Percentiles rank a stretch among this genome's conserved stretches.
Evolutionary conservation across 768 basidiomycete genomes (phyloP).

Genomic region (Auricularia cornea): DNA sequence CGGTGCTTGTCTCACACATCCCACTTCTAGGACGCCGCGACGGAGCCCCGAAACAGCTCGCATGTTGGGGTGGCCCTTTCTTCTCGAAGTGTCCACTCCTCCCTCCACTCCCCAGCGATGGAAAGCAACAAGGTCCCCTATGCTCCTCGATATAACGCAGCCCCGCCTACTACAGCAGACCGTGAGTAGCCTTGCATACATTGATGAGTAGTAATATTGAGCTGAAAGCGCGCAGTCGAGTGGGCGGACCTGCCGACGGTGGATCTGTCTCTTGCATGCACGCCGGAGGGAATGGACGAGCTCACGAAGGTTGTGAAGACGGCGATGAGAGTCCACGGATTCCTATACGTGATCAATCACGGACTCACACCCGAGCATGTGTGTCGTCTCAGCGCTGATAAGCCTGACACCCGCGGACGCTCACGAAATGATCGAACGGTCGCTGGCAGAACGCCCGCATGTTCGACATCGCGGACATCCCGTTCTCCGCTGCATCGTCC

Average conservation of each 20-base stretch:
- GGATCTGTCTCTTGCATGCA: slow-evolving; percentile 18
- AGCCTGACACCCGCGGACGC: too few relatives aligned
- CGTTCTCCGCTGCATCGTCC: slow-evolving; percentile 30
- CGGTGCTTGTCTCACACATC: too few relatives aligned
- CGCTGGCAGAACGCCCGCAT: slow-evolving; percentile 32
- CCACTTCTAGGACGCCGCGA: too few relatives aligned
- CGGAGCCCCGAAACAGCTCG: too few relatives aligned
- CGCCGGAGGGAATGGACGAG: slow-evolving; percentile 3
- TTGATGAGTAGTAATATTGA: too few relatives aligned
- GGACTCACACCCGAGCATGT: slow-evolving; percentile 37
- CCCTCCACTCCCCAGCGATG: too few relatives aligned
- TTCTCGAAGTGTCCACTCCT: too few relatives aligned
- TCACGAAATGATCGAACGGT: background rate
- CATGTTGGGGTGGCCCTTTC: too few relatives aligned
- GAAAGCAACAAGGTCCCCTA: too few relatives aligned
- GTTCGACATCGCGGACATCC: slow-evolving; percentile 40
- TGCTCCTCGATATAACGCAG: too few relatives aligned
- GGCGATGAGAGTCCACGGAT: slow-evolving; percentile 30
- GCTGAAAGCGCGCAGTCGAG: slow-evolving; percentile 16
- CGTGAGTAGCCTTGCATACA: too few relatives aligned
- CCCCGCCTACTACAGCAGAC: too few relatives aligned
- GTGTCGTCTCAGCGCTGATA: background rate
- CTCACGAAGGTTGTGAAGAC: slow-evolving; percentile 23
- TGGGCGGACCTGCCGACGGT: slow-evolving; percentile 31
- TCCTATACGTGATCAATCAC: slow-evolving; percentile 46